These are phyloP conservation scores for Trichothecium sympodiale DNA, from an alignment of 2,329 filamentous ascomycete genomes.

Conservation along the genomic window DNA sequence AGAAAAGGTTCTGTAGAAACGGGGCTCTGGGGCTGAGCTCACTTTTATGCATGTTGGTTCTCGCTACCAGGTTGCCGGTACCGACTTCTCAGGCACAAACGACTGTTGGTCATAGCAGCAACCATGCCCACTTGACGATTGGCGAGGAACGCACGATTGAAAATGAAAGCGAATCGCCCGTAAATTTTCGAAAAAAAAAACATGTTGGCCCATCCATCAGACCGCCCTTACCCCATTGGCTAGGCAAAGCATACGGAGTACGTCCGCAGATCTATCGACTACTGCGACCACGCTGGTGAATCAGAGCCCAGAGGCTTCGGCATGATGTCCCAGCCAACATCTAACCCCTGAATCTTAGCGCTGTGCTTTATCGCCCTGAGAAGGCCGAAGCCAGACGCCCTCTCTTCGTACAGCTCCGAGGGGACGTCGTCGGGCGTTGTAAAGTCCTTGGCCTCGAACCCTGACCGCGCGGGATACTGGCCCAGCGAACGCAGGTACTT, in stretches of 20 bases:
- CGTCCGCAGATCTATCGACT: slow-evolving; percentile 1
- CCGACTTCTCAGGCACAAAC: no score
- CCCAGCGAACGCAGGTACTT: slow-evolving; percentile 45
- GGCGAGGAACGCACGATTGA: no score
- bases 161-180: no score
- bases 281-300: slow-evolving; percentile 24
- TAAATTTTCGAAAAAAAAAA: no score
- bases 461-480: slow-evolving; percentile 29
- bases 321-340: slow-evolving; percentile 39
- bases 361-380: slow-evolving; percentile 37
- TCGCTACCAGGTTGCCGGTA: no score
- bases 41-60: no score
- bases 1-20: no score
- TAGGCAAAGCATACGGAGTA: neutral
- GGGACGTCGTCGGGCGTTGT: slow-evolving; percentile 17
- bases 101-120: no score
- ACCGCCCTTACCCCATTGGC: no score
- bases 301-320: slow-evolving; percentile 37
- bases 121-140: no score
- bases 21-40: no score
- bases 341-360: slow-evolving; percentile 30
- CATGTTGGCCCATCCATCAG: no score
- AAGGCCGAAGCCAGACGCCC: slow-evolving; percentile 31
- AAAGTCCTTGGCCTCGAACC: slow-evolving; percentile 28
- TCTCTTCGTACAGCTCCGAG: slow-evolving; percentile 27